Evolutionary conservation across 2,329 filamentous ascomycete genomes (phyloP), one percentile per base, ranked within the genome.

Genomic region (Ascocoryne sarcoides): DNA sequence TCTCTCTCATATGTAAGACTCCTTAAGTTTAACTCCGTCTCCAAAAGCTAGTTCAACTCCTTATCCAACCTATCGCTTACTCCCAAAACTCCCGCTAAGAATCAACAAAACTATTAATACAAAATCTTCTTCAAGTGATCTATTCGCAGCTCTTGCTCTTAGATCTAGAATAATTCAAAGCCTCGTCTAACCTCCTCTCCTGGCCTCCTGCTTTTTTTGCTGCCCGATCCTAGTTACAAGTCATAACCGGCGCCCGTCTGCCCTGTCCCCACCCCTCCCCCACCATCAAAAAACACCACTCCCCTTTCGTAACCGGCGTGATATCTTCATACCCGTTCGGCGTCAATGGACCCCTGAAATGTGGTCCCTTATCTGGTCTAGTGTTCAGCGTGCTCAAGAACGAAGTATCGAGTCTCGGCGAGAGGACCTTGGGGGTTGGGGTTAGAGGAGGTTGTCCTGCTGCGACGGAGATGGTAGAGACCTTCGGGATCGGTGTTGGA

Each of bases 251-350:
- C 2, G 63, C 74, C 30, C 61, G 74, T 50, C 64, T 65, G 12
- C 60, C 64, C 26, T 57, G 60, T 32, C 60, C 62, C 10, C 70
- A 65, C 15, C 58, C 61, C 35, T 61, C 63, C 3, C 70, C 69
- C 1, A 52, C 51, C 62, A 77, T 74, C 49, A 81, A 57, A 52
- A 75, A 75, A 0, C 74, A 72, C 76, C 76, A 81, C 58, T 80
- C 76, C 4, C 73, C 73, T 30, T 71, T 65, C 7, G 76, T 80
- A 17, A 73, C 69, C 4, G 76, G 76, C 36, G 74, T 78, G 40
- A 80, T 74, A 52, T 81, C 76, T 15, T 76, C 75, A 47, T 73
- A 75, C 5, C 63, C 68, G 47, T 78, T 76, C 1, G 75, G 76
- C 42, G 76, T 79, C 60, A 63, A 57, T 1, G 75, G 70, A 0